Base-by-base conservation (phyloP, 176 grass and related monocot species). In the Lolium multiflorum region DNA sequence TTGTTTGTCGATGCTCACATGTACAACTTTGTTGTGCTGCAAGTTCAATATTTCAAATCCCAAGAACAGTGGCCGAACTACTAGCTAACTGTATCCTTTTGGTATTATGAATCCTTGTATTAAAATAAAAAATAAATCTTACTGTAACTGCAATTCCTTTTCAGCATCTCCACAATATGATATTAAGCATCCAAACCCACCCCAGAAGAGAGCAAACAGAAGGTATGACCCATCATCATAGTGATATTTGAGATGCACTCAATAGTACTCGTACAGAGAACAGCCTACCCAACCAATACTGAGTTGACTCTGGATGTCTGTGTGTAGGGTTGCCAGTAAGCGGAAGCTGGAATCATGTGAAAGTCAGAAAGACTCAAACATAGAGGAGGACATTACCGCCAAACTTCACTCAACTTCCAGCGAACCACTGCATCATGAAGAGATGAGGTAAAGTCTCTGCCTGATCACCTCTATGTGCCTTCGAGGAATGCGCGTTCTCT, bases 261-360 rank as follows among this genome's bases (percentile, higher is more conserved):
- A n/a, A 4, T 83, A 26, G 15, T 22, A 81, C 38, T n/a, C n/a
- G 77, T 62, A 31, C n/a, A n/a, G n/a, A n/a, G 25, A 22, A 78
- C 7, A 82, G 59, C 81, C 43, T 43, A 56, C 41, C 61, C 13
- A 78, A 82, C 22, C 35, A 55, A 79, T 77, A 66, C 66, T 44
- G 54, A 85, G 57, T 85, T 81, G 24, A 78, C 84, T 64, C 63
- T 67, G 84, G 81, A 81, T 75, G 24, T 90, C 74, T 46, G 68
- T 51, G 49, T 59, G 57, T 80, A 86, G 74, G 67, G 61, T 11
- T n/a, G 61, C 25, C 28, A 55, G 22, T 22, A 88, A 85, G 81
- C 63, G 37, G 58, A 91, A 76, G 62, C 62, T 51, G 49, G 71
- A 69, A 85, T 56, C 56, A 44, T 46, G n/a, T 77, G 86, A 70